These are phyloP conservation scores for Trichophyton rubrum DNA, from an alignment of 2,329 filamentous ascomycete species.

Conservation along the genomic window DNA sequence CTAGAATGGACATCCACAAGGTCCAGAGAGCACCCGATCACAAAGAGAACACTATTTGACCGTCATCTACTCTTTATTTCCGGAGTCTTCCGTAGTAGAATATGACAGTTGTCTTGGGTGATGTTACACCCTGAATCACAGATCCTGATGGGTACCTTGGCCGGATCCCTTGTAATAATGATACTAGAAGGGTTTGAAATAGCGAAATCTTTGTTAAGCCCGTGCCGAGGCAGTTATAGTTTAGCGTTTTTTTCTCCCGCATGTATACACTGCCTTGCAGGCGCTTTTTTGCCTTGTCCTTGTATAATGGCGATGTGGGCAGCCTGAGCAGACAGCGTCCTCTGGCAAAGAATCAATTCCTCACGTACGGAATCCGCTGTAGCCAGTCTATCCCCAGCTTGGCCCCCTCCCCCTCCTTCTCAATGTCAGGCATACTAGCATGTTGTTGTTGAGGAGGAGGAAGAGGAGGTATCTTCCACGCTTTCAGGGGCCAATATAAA, in stretches of 20 bases:
- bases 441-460: too few species aligned
- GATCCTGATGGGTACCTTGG: slow-evolving; percentile 6
- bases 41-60: background rate
- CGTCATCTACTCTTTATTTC: slow-evolving; percentile 4
- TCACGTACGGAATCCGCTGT: background rate
- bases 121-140: background rate
- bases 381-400: background rate
- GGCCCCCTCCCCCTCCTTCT: background rate
- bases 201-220: background rate
- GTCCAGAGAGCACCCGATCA: background rate
- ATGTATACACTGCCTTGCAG: background rate
- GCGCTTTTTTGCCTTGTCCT: background rate
- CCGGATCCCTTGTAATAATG: background rate
- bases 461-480: background rate
- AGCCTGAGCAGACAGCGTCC: background rate
- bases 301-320: background rate
- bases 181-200: background rate
- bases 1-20: background rate
- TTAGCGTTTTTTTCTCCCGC: background rate
- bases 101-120: background rate
- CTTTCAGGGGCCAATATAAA: too few species aligned
- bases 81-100: slow-evolving; percentile 3
- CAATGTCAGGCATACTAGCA: background rate
- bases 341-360: slow-evolving; percentile 4
- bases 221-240: background rate